Percentiles rank a stretch among this genome's conserved stretches.
phyloP scores from a whole-genome alignment of 1,284 basidiomycete genomes.

The Bondarzewia mesenterica region DNA sequence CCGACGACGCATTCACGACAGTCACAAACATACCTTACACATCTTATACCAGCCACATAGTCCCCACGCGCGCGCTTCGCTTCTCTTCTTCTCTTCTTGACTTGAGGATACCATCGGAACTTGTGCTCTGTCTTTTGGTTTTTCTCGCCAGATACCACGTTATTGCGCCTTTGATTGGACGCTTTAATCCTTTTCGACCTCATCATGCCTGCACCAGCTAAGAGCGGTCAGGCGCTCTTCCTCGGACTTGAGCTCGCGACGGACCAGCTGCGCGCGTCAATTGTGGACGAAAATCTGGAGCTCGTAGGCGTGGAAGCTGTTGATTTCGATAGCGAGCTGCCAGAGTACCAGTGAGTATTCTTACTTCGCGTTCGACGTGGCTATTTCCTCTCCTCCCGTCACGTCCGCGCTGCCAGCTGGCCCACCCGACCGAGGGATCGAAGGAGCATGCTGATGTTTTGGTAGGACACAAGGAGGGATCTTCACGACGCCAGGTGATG shows the following conservation, averaged over 20 bases:
- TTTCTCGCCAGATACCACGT: not conserved
- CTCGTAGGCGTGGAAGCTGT: slow-evolving; percentile 71
- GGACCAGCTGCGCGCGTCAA: slow-evolving; percentile 70
- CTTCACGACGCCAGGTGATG: slow-evolving; percentile 76
- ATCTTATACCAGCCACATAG: not conserved
- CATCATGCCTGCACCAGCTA: slow-evolving; percentile 28
- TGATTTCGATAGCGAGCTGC: slow-evolving; percentile 70
- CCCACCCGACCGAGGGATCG: not conserved
- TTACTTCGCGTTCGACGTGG: not conserved
- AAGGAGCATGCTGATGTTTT: slow-evolving; percentile 6
- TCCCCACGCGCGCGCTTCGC: not conserved
- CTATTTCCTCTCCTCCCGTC: slow-evolving; percentile 7
- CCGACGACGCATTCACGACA: not conserved
- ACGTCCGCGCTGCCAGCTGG: not conserved
- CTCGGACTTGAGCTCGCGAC: slow-evolving; percentile 74
- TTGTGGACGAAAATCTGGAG: slow-evolving; percentile 74
- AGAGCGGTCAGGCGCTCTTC: slow-evolving; percentile 54
- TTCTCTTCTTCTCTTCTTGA: not conserved
- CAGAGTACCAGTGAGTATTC: slow-evolving; percentile 68
- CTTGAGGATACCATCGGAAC: not conserved
- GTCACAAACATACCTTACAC: not conserved
- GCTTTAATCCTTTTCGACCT: not conserved
- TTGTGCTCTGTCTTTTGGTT: not conserved
- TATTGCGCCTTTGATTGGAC: not conserved
- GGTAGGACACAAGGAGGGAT: slow-evolving; percentile 74